Conservation (phyloP, 2,329 filamentous ascomycete species). For the Blastomyces gilchristii region DNA sequence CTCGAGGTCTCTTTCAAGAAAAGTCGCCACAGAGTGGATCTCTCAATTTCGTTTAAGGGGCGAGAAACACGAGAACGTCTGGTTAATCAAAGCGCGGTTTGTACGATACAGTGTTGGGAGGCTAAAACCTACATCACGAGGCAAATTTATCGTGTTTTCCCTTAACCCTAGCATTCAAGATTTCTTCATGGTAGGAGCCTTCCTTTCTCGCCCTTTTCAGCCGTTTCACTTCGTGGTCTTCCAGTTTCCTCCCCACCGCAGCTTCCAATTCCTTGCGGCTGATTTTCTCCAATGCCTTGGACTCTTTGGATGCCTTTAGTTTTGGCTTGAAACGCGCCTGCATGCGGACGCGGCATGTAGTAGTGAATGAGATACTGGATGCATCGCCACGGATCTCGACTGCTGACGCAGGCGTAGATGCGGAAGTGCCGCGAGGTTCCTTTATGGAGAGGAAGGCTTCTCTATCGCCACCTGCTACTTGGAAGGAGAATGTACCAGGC, state of each 20-base stretch:
- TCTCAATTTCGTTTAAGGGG: background rate
- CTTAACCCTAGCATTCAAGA: constrained; percentile 82
- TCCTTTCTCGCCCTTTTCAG: constrained; percentile 75
- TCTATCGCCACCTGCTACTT: constrained; percentile 49
- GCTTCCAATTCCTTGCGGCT: constrained; percentile 75
- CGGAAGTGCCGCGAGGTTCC: constrained; percentile 35
- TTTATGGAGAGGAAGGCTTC: constrained; percentile 60
- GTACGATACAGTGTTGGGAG: background rate
- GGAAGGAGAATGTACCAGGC: constrained; percentile 62
- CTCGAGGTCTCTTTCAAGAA: background rate
- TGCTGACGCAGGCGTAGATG: constrained; percentile 38
- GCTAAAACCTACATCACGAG: constrained; percentile 17
- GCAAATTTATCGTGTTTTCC: constrained; percentile 81
- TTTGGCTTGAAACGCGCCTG: constrained; percentile 85
- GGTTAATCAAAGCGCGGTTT: background rate
- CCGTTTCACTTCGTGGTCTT: constrained; percentile 76
- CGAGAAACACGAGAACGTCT: background rate
- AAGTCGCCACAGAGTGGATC: background rate
- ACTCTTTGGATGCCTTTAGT: constrained; percentile 67
- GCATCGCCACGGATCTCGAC: constrained; percentile 69
- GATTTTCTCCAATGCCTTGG: constrained; percentile 75
- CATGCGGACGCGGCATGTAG: constrained; percentile 76
- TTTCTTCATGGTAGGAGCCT: constrained; percentile 78
- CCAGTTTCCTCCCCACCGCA: constrained; percentile 61
- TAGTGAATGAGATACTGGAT: constrained; percentile 55